phyloP scores from a whole-genome alignment of 495 filamentous ascomycete species.

The Aspergillus olivimuriae region DNA sequence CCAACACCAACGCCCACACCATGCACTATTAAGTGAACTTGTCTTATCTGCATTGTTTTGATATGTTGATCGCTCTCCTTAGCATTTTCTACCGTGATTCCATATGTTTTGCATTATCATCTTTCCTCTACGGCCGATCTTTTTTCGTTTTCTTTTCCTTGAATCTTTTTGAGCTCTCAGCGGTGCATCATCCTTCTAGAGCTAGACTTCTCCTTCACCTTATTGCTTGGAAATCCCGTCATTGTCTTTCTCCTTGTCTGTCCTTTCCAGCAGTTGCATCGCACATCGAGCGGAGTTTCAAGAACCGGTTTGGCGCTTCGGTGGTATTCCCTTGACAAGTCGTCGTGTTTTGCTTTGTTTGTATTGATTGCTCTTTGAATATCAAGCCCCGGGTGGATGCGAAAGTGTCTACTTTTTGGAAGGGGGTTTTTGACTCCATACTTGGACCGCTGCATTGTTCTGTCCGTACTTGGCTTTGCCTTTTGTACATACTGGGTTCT shows the following conservation, averaged over 20 bases:
- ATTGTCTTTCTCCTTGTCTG: constrained; percentile 2
- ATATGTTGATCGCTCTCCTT: too few species aligned
- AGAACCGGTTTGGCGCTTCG: constrained; percentile 13
- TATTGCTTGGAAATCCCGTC: constrained; percentile 4
- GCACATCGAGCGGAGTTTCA: constrained; percentile 13
- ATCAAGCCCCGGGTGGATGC: neutral
- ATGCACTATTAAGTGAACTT: constrained; percentile 14
- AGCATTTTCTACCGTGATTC: too few species aligned
- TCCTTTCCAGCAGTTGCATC: constrained; percentile 5
- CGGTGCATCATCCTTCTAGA: constrained; percentile 15
- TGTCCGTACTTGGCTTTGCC: neutral
- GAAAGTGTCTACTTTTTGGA: constrained; percentile 1
- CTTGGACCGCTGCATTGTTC: neutral
- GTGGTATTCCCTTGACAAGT: constrained; percentile 5
- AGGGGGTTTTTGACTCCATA: neutral
- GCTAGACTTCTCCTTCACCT: constrained; percentile 14
- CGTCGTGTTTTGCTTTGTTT: neutral
- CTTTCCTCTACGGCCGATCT: constrained; percentile 3
- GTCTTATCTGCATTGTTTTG: constrained; percentile 4
- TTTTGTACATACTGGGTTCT: constrained; percentile 8
- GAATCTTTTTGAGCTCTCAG: neutral
- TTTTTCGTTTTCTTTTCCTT: constrained; percentile 9
- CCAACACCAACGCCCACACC: constrained; percentile 21
- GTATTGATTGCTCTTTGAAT: constrained; percentile 2
- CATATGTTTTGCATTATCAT: constrained; percentile 5